Percentiles rank a stretch among this genome's conserved stretches.
Evolutionary conservation across 495 filamentous ascomycete genomes (phyloP).

Genomic region (Penicillium salamii): DNA sequence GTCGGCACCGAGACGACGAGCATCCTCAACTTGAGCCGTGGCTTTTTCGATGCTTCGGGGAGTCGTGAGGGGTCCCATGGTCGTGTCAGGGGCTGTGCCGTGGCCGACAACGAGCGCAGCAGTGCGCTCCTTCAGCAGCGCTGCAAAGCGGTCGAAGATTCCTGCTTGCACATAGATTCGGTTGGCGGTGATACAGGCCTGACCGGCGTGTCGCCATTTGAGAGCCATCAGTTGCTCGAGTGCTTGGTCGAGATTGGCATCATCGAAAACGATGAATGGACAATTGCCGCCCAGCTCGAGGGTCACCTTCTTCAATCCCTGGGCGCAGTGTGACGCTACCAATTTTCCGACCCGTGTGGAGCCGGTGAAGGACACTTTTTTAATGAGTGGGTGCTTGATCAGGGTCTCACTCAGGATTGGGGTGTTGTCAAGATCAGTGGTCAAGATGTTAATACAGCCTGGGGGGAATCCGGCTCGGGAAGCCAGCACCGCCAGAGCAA

Average conservation of each 20-base stretch:
- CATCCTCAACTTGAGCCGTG: conserved; percentile 59
- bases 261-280: conserved; percentile 71
- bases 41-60: conserved; percentile 63
- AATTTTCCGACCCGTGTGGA: conserved; percentile 63
- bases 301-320: conserved; percentile 67
- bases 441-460: conserved; percentile 56
- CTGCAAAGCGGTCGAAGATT: conserved; percentile 53
- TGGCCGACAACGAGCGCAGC: conserved; percentile 62
- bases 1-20: conserved; percentile 55
- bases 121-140: conserved; percentile 52
- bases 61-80: conserved; percentile 68
- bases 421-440: conserved; percentile 59
- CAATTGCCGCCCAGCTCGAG: conserved; percentile 76
- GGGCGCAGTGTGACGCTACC: conserved; percentile 56
- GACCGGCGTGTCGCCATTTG: conserved; percentile 68
- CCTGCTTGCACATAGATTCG: conserved; percentile 65
- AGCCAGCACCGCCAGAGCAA: conserved; percentile 52
- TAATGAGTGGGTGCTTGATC: conserved; percentile 60
- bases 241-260: conserved; percentile 65
- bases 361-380: conserved; percentile 75
- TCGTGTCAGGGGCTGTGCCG: conserved; percentile 54
- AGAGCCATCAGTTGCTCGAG: conserved; percentile 56
- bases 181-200: conserved; percentile 75
- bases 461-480: conserved; percentile 53
- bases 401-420: conserved; percentile 62